A percentile compares a stretch with the other conserved stretches of the same genome.
Conservation (phyloP, 257 asterid genomes). For the Nicotiana paniculata region DNA sequence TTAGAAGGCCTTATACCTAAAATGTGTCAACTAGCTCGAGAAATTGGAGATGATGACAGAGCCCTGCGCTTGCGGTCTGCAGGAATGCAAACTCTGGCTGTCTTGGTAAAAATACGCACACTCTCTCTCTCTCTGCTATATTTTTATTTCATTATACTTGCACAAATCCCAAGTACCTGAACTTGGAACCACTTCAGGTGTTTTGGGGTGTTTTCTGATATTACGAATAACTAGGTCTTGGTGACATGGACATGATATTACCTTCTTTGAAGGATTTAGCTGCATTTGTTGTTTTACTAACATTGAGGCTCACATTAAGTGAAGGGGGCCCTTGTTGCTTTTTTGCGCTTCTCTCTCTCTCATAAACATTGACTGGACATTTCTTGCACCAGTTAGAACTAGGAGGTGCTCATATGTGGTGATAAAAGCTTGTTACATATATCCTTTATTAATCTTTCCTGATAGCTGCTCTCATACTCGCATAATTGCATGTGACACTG, state of each 20-base stretch:
- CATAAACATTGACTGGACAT: neutral
- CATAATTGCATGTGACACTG: neutral
- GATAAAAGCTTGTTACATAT: neutral
- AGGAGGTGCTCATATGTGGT: neutral
- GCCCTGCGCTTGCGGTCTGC: slow-evolving; percentile 29
- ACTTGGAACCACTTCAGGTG: neutral
- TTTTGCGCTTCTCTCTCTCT: too few species aligned
- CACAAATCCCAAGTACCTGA: neutral
- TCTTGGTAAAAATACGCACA: slow-evolving; percentile 21
- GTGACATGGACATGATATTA: neutral
- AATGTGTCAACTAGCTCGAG: slow-evolving; percentile 40
- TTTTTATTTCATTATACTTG: slow-evolving; percentile 6
- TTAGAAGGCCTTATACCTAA: slow-evolving; percentile 52
- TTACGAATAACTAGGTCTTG: neutral
- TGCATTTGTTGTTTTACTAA: neutral
- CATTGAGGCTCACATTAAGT: neutral
- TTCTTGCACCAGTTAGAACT: neutral
- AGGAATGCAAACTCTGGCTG: slow-evolving; percentile 48
- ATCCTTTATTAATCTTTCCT: neutral
- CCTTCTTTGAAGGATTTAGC: neutral
- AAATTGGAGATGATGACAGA: slow-evolving; percentile 43
- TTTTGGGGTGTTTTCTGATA: neutral
- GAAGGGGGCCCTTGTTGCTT: too few species aligned
- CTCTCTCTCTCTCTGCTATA: neutral
- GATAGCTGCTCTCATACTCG: neutral